Evolutionary conservation across 2,329 filamentous ascomycete species (phyloP).

Genomic region (Pyricularia grisea): DNA sequence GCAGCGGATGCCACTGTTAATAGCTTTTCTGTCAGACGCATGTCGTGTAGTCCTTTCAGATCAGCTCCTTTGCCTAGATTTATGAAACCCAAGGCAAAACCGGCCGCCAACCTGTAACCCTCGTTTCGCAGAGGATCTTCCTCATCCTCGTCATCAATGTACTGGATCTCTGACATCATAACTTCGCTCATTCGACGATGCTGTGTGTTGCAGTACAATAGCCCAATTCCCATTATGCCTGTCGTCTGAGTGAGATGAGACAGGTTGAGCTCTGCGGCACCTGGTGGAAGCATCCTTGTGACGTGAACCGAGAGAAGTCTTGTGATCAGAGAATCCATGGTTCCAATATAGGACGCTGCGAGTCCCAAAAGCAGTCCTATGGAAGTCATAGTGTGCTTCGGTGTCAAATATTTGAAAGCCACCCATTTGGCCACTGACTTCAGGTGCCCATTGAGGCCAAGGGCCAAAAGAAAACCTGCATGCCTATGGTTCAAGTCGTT

Average conservation of each 20-base stretch:
- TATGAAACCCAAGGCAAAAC: slow-evolving; percentile 87
- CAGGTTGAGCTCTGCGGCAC: slow-evolving; percentile 87
- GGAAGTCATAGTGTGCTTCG: slow-evolving; percentile 98
- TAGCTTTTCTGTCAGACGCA: slow-evolving; percentile 84
- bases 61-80: slow-evolving; percentile 88
- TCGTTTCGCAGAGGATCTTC: slow-evolving; percentile 83
- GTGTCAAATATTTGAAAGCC: slow-evolving; percentile 97
- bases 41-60: slow-evolving; percentile 81
- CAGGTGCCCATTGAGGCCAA: slow-evolving; percentile 92
- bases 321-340: slow-evolving; percentile 94
- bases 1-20: slow-evolving; percentile 77
- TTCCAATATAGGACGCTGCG: slow-evolving; percentile 88
- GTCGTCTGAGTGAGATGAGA: slow-evolving; percentile 91
- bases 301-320: slow-evolving; percentile 91
- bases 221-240: slow-evolving; percentile 91
- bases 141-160: slow-evolving; percentile 72
- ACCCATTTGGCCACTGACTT: slow-evolving; percentile 95
- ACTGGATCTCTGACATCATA: slow-evolving; percentile 95
- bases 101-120: slow-evolving; percentile 90
- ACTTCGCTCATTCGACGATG: slow-evolving; percentile 98
- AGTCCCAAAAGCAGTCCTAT: slow-evolving; percentile 89
- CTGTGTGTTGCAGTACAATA: slow-evolving; percentile 90
- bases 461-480: slow-evolving; percentile 81
- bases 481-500: slow-evolving; percentile 90
- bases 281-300: slow-evolving; percentile 83